Evolutionary conservation across 306 rosid genomes (phyloP).

Genomic region (Prunus davidiana): DNA sequence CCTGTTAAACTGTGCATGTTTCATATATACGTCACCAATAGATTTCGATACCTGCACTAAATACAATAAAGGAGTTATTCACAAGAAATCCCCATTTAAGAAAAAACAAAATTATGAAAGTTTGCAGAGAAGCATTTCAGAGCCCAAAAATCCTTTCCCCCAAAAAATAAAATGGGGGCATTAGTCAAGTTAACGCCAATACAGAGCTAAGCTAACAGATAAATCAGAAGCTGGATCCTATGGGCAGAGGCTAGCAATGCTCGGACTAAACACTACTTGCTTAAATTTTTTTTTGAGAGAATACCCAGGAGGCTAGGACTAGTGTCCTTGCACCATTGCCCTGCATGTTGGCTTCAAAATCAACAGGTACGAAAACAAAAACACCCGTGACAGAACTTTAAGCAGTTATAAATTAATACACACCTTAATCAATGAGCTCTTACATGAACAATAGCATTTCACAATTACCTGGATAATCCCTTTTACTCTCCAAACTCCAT

Average conservation of each 20-base stretch:
- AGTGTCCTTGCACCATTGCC: neutral
- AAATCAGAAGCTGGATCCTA: neutral
- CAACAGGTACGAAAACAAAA: neutral
- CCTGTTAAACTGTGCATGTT: slow-evolving; percentile 67
- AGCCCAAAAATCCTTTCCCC: neutral
- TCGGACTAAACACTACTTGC: neutral
- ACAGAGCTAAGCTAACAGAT: neutral
- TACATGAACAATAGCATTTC: neutral
- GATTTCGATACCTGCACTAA: slow-evolving; percentile 88
- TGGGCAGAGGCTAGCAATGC: neutral
- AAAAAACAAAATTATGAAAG: neutral
- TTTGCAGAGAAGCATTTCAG: neutral
- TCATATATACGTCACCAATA: slow-evolving; percentile 87
- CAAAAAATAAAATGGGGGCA: neutral
- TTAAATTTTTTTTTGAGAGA: too few species aligned
- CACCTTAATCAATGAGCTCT: slow-evolving; percentile 3
- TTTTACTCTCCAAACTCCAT: slow-evolving; percentile 95
- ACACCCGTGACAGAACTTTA: neutral
- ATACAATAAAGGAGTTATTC: slow-evolving; percentile 21
- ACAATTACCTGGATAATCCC: slow-evolving; percentile 85
- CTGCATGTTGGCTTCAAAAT: neutral
- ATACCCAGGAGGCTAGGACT: neutral
- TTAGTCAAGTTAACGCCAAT: neutral
- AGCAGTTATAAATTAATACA: neutral
- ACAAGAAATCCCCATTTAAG: slow-evolving; percentile 1